phyloP scores from a whole-genome alignment of 2,329 filamentous ascomycete genomes.

The Colletotrichum shisoi region DNA sequence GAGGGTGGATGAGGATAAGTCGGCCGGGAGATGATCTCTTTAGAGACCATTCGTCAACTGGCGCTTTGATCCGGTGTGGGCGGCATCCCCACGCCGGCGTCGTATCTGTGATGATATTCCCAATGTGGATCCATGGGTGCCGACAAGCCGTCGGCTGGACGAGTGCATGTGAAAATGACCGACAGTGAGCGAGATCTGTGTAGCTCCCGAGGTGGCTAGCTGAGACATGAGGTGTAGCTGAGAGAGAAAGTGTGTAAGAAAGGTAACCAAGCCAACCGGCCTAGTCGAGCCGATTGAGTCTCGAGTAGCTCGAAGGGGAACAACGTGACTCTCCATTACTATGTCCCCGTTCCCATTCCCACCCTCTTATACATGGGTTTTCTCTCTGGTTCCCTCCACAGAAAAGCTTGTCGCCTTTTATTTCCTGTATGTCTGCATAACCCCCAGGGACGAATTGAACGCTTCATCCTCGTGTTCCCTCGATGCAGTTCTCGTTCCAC shows the following conservation, averaged over 20 bases:
- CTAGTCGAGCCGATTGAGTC: background rate
- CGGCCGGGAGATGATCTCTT: conserved; percentile 10
- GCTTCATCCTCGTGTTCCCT: conserved; percentile 22
- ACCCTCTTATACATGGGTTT: conserved; percentile 16
- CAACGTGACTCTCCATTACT: conserved; percentile 12
- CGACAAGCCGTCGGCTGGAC: conserved; percentile 18
- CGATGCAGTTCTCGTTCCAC: conserved; percentile 30
- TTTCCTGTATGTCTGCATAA: conserved; percentile 23
- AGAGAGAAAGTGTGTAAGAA: background rate
- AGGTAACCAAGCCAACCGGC: background rate
- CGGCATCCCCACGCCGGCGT: conserved; percentile 27
- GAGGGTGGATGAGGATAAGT: conserved; percentile 9
- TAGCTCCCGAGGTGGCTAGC: conserved; percentile 17
- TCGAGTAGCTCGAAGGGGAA: background rate
- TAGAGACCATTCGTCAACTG: background rate
- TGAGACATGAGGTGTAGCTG: conserved; percentile 10
- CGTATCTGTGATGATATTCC: conserved; percentile 31
- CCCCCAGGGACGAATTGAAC: conserved; percentile 24
- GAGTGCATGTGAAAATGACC: conserved; percentile 26
- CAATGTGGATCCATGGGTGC: conserved; percentile 13
- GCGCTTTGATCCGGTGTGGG: conserved; percentile 18
- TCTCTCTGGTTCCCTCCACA: conserved; percentile 1
- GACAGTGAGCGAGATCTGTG: background rate
- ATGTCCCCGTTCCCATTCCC: conserved; percentile 21
- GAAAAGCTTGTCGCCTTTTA: conserved; percentile 21